A percentile compares a stretch with the other conserved stretches of the same genome.
Conservation (phyloP, 768 basidiomycete genomes). For the Leccinum rimulosum region DNA sequence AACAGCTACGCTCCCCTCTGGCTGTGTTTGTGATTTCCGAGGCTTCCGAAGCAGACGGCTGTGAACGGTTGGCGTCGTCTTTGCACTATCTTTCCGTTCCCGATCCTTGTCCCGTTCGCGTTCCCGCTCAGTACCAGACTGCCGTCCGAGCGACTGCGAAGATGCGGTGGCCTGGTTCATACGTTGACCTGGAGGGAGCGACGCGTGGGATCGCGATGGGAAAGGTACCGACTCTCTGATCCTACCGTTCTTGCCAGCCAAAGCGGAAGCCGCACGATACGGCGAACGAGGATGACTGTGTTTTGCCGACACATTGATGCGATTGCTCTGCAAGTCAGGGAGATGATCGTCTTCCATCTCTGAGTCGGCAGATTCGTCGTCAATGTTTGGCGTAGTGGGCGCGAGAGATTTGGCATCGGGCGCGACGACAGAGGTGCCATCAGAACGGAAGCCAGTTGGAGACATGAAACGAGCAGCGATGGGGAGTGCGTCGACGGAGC, state of each 20-base stretch:
- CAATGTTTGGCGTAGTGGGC: conserved; percentile 55
- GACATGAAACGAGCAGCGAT: conserved; percentile 93
- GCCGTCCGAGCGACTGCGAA: conserved; percentile 73
- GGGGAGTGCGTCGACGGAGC: conserved; percentile 72
- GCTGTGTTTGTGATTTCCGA: conserved; percentile 59
- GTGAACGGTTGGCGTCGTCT: conserved; percentile 31
- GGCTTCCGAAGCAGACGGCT: conserved; percentile 62
- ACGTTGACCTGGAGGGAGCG: conserved; percentile 63
- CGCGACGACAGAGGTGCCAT: conserved; percentile 42
- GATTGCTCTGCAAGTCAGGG: conserved; percentile 22
- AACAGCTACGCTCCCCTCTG: conserved; percentile 48
- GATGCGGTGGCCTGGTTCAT: conserved; percentile 53
- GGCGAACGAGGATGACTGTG: conserved; percentile 76
- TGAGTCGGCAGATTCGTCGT: conserved; percentile 71
- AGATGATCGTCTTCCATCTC: conserved; percentile 63
- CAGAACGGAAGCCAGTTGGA: conserved; percentile 46
- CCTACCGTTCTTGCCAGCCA: conserved; percentile 41
- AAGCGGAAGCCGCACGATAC: conserved; percentile 52
- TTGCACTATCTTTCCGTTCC: conserved; percentile 45
- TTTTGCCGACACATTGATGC: conserved; percentile 38
- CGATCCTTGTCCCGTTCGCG: conserved; percentile 43
- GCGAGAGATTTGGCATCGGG: conserved; percentile 50
- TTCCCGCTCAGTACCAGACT: conserved; percentile 51
- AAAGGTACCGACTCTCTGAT: conserved; percentile 60
- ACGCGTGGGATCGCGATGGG: conserved; percentile 77